Percentiles rank a stretch among this genome's conserved stretches.
phyloP scores from a whole-genome alignment of 2,329 filamentous ascomycete genomes.

The Aphanoascus verrucosus region DNA sequence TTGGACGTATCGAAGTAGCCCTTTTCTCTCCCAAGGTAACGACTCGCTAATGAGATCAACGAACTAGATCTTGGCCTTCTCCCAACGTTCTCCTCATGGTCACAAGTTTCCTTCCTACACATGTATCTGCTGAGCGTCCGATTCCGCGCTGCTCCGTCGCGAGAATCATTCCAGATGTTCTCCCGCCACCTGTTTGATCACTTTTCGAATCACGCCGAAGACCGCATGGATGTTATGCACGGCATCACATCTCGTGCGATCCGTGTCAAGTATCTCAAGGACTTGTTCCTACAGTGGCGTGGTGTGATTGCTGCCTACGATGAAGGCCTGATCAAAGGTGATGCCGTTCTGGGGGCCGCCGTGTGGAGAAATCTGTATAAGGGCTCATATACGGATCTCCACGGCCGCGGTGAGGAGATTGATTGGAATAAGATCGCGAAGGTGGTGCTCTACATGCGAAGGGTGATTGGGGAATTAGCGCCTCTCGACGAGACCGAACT shows the following conservation, averaged over 20 bases:
- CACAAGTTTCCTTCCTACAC: slow-evolving; percentile 90
- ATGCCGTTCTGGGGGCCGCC: slow-evolving; percentile 48
- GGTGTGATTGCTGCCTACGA: slow-evolving; percentile 62
- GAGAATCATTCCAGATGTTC: slow-evolving; percentile 60
- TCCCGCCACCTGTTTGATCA: slow-evolving; percentile 88
- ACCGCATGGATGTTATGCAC: slow-evolving; percentile 52
- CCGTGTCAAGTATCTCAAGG: slow-evolving; percentile 59
- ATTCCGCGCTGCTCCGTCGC: slow-evolving; percentile 61
- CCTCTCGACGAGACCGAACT: slow-evolving; percentile 45
- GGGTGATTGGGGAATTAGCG: slow-evolving; percentile 46
- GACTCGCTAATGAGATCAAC: not conserved
- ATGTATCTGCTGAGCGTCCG: slow-evolving; percentile 84
- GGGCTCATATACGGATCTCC: slow-evolving; percentile 42
- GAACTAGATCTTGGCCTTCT: slow-evolving; percentile 59
- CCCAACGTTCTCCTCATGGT: slow-evolving; percentile 91
- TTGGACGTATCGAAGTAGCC: not conserved
- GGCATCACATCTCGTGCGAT: slow-evolving; percentile 43
- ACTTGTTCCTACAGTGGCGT: slow-evolving; percentile 88
- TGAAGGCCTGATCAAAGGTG: slow-evolving; percentile 38
- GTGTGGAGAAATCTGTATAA: slow-evolving; percentile 93
- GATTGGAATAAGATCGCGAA: slow-evolving; percentile 51
- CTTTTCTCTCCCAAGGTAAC: not conserved
- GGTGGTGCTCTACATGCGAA: slow-evolving; percentile 54
- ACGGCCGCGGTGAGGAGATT: slow-evolving; percentile 36
- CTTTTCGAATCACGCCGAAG: slow-evolving; percentile 59